Evolutionary conservation across 2,329 filamentous ascomycete species (phyloP).

Genomic region (Aspergillus latus): DNA sequence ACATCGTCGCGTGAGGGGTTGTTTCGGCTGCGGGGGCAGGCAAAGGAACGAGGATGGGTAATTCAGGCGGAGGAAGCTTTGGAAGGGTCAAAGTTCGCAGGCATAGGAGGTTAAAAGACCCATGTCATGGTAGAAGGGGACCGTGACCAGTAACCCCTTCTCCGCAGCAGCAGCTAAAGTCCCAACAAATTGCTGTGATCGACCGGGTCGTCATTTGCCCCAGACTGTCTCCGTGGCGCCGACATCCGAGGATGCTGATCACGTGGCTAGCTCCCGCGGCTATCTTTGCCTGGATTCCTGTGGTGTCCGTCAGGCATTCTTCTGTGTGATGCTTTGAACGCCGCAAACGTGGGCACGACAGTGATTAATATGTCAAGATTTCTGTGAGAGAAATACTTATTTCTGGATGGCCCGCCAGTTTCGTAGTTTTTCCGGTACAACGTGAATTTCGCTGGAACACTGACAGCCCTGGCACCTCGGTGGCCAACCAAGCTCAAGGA

Average conservation of each 20-base stretch:
- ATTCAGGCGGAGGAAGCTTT: constrained; percentile 3
- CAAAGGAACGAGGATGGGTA: not conserved
- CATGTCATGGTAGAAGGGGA: constrained; percentile 4
- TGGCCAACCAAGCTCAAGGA: constrained; percentile 12
- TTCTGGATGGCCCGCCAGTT: not conserved
- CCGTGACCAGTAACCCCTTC: not conserved
- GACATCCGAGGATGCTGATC: not conserved
- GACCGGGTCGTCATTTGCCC: constrained; percentile 7
- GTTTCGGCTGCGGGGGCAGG: not conserved
- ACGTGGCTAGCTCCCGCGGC: constrained; percentile 1
- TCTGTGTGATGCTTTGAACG: constrained; percentile 9
- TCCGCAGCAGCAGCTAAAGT: constrained; percentile 7
- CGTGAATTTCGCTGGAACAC: not conserved
- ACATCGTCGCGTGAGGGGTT: constrained; percentile 25
- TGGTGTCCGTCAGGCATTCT: not conserved
- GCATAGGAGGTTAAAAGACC: not conserved
- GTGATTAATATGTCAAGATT: not conserved
- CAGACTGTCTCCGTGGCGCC: constrained; percentile 4
- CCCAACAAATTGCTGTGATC: constrained; percentile 14
- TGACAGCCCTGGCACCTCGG: constrained; percentile 8
- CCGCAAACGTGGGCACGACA: constrained; percentile 9
- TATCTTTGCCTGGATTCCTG: not conserved
- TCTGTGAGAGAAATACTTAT: not conserved
- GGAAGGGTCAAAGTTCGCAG: constrained; percentile 10
- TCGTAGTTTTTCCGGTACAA: not conserved